These are phyloP conservation scores for Escovopsis weberi DNA, from an alignment of 2,329 filamentous ascomycete genomes.

Conservation along the genomic window DNA sequence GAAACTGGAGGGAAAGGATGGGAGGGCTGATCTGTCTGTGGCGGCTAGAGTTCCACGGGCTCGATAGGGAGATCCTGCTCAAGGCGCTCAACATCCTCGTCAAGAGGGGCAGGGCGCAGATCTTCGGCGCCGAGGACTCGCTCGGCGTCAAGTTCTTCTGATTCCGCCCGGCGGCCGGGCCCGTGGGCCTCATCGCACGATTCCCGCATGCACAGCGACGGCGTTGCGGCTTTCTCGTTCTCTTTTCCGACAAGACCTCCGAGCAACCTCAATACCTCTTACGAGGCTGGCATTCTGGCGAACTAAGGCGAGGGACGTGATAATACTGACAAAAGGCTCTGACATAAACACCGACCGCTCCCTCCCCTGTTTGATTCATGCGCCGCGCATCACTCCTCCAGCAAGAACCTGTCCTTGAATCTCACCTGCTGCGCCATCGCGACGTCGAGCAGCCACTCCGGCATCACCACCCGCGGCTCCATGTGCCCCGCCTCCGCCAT, in stretches of 20 bases:
- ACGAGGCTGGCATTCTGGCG: neutral
- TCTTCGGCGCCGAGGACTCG: conserved; percentile 80
- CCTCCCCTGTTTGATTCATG: neutral
- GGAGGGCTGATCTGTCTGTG: no score
- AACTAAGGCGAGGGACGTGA: neutral
- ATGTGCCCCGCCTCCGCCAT: conserved; percentile 69
- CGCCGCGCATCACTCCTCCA: conserved; percentile 10
- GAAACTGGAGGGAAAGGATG: no score
- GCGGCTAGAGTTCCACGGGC: conserved; percentile 61
- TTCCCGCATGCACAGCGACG: neutral
- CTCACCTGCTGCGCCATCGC: conserved; percentile 75
- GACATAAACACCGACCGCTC: neutral
- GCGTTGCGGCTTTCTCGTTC: neutral
- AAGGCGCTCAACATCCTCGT: conserved; percentile 70
- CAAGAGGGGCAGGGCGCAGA: conserved; percentile 80
- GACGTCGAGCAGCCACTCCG: conserved; percentile 82
- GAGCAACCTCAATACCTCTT: neutral
- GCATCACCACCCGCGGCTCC: conserved; percentile 63
- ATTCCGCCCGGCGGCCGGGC: conserved; percentile 12
- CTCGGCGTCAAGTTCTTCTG: conserved; percentile 95
- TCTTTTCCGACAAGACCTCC: neutral
- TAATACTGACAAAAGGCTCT: neutral
- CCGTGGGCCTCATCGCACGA: neutral
- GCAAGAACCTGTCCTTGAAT: conserved; percentile 49
- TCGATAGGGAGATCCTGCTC: conserved; percentile 69